Evolutionary conservation across 768 basidiomycete genomes (phyloP).

Genomic region (Imleria badia): DNA sequence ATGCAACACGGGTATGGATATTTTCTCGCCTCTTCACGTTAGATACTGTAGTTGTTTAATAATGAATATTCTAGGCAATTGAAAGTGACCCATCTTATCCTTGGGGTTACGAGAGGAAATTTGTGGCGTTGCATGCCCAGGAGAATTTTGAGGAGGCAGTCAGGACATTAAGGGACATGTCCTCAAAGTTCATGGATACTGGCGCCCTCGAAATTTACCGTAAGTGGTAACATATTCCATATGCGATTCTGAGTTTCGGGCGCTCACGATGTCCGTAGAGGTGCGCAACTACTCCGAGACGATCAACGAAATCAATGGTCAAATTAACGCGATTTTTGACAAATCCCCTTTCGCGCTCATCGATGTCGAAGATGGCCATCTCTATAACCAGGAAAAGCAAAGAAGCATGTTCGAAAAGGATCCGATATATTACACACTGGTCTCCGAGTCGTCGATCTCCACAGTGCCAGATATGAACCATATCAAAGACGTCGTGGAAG

Average conservation of each 20-base stretch:
- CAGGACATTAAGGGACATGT: neutral
- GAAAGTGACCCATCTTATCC: neutral
- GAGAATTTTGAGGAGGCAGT: neutral
- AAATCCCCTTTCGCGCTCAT: conserved; percentile 12
- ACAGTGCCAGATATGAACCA: neutral
- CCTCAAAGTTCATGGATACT: neutral
- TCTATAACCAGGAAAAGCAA: neutral
- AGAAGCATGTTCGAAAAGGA: conserved; percentile 1
- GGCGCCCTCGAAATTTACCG: neutral
- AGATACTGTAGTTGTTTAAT: no score
- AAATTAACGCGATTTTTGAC: no score
- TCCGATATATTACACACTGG: neutral
- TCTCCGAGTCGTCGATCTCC: conserved; percentile 3
- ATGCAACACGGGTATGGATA: no score
- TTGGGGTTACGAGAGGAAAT: conserved; percentile 3
- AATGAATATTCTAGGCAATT: no score
- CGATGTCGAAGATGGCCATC: conserved; percentile 2
- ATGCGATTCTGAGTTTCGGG: no score
- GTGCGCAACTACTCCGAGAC: neutral
- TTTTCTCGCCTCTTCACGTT: no score
- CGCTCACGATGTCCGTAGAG: neutral
- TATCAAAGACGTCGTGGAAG: conserved; percentile 1
- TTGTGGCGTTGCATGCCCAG: neutral
- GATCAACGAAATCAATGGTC: neutral
- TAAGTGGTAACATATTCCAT: no score